Percentiles rank a stretch among this genome's conserved stretches.
phyloP scores from a whole-genome alignment of 1,139 yeast species.

The Yamadazyma pseudoaaseri region DNA sequence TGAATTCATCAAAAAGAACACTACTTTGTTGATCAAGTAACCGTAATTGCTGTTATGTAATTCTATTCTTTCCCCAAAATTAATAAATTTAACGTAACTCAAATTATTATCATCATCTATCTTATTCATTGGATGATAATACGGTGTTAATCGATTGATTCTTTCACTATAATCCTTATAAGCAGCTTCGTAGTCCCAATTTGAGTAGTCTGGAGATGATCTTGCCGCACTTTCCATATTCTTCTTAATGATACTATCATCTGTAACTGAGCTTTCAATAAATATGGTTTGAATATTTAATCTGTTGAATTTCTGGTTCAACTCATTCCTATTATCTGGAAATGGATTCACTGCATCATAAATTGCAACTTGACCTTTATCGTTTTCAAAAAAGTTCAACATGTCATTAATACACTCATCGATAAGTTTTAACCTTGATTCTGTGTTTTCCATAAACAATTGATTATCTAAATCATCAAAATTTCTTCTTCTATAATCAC shows the following conservation, averaged over 20 bases:
- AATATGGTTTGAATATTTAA: conserved; percentile 75
- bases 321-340: conserved; percentile 59
- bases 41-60: conserved; percentile 83
- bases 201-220: conserved; percentile 82
- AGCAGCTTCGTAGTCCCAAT: conserved; percentile 67
- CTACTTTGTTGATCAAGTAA: conserved; percentile 83
- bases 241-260: conserved; percentile 62
- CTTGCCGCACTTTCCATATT: conserved; percentile 82
- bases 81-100: conserved; percentile 78
- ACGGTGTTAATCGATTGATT: conserved; percentile 49
- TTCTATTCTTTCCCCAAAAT: conserved; percentile 85
- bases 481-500: conserved; percentile 77
- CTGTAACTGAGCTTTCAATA: conserved; percentile 85
- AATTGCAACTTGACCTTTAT: conserved; percentile 89
- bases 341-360: conserved; percentile 94
- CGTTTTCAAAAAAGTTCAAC: conserved; percentile 64
- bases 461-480: conserved; percentile 59
- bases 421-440: conserved; percentile 58
- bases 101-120: conserved; percentile 43
- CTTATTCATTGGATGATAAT: conserved; percentile 52
- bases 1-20: conserved; percentile 85
- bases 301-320: conserved; percentile 53
- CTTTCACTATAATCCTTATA: conserved; percentile 58
- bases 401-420: conserved; percentile 71
- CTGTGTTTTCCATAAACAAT: conserved; percentile 62